phyloP scores from a whole-genome alignment of 768 basidiomycete species.

The Russula dissimulans region DNA sequence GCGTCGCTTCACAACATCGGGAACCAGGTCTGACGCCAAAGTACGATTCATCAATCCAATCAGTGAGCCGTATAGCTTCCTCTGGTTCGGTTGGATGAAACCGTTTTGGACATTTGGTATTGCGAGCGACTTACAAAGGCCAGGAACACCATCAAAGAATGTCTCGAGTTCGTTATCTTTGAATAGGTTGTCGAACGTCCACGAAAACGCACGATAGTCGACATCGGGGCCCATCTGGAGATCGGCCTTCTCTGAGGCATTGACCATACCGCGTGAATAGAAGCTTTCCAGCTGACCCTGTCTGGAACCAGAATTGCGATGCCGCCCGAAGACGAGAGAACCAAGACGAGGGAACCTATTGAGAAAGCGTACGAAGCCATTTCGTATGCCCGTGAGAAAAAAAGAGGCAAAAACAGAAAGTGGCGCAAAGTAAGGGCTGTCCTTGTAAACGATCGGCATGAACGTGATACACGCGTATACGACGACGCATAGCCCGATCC shows the following conservation, averaged over 20 bases:
- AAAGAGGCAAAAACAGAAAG: not conserved
- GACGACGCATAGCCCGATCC: slow-evolving; percentile 4
- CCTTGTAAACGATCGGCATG: slow-evolving; percentile 3
- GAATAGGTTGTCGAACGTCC: not conserved
- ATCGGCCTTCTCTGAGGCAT: not conserved
- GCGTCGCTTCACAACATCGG: not conserved
- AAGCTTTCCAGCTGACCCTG: not conserved
- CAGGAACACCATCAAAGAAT: slow-evolving; percentile 1
- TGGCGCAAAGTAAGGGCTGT: slow-evolving; percentile 4
- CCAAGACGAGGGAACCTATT: too few species aligned
- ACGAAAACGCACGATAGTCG: not conserved
- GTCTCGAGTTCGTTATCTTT: slow-evolving; percentile 1
- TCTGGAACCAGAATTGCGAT: too few species aligned
- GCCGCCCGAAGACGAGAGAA: too few species aligned
- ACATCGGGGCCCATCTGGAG: not conserved
- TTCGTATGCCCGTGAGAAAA: not conserved
- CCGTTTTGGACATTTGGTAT: not conserved
- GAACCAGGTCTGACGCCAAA: not conserved
- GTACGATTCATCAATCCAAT: not conserved
- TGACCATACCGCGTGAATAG: not conserved
- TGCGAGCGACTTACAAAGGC: not conserved
- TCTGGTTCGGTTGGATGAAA: not conserved
- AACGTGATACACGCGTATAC: slow-evolving; percentile 14
- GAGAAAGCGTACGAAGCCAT: not conserved
- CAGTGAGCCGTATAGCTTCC: not conserved